Evolutionary conservation across 331 rosid genomes (phyloP).

Genomic region (Cydonia oblonga): DNA sequence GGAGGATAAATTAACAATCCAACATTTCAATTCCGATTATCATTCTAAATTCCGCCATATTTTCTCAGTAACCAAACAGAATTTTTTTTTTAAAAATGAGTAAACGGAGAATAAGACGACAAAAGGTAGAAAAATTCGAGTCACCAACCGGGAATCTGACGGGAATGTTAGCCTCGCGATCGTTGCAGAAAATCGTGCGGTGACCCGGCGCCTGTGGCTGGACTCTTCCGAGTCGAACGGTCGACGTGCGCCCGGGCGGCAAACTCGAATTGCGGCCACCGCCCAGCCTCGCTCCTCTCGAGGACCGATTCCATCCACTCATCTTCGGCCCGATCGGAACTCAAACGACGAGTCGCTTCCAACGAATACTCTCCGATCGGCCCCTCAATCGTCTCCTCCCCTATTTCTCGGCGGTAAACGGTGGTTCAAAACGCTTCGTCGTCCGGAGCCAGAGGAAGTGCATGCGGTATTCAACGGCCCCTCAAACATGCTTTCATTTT

Average conservation of each 20-base stretch:
- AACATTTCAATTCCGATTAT: not conserved
- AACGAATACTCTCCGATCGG: slow-evolving; percentile 10
- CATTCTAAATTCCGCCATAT: not conserved
- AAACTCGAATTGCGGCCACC: slow-evolving; percentile 14
- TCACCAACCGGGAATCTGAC: slow-evolving; percentile 61
- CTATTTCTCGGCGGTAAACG: not conserved
- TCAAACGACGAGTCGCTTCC: slow-evolving; percentile 14
- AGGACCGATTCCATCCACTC: slow-evolving; percentile 62
- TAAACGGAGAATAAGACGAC: not conserved
- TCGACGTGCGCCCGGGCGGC: slow-evolving; percentile 27
- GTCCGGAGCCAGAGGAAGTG: slow-evolving; percentile 3
- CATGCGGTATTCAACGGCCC: slow-evolving; percentile 15
- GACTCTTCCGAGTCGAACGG: slow-evolving; percentile 88
- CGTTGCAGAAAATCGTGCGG: slow-evolving; percentile 83
- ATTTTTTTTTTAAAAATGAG: no score
- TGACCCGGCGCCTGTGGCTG: slow-evolving; percentile 91
- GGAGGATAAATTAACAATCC: not conserved
- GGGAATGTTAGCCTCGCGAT: slow-evolving; percentile 62
- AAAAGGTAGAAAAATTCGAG: not conserved
- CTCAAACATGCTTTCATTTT: not conserved
- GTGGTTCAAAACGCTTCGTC: slow-evolving; percentile 1
- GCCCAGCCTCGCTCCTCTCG: slow-evolving; percentile 45
- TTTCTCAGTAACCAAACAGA: not conserved
- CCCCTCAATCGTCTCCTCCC: not conserved
- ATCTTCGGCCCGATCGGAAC: slow-evolving; percentile 32